phyloP scores from a whole-genome alignment of 306 rosid genomes.

The Quercus cerris region DNA sequence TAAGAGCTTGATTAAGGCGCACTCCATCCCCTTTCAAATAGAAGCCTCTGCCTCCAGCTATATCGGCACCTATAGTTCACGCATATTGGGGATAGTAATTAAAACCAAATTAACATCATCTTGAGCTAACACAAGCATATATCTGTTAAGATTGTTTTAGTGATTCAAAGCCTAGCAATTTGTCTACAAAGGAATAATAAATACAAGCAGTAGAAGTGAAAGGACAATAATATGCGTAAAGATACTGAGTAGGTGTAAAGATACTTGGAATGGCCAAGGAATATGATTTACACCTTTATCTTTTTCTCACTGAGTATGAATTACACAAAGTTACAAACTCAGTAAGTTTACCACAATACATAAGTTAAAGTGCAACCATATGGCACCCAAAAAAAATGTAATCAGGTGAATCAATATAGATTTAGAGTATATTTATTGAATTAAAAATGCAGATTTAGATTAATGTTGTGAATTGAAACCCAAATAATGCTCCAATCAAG shows the following conservation, averaged over 20 bases:
- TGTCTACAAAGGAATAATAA: background rate
- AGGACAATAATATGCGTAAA: background rate
- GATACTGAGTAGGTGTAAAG: background rate
- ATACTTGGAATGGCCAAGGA: background rate
- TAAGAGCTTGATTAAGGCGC: constrained; percentile 90
- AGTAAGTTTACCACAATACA: background rate
- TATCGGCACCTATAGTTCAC: constrained; percentile 62
- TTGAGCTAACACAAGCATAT: background rate
- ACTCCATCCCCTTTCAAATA: constrained; percentile 93
- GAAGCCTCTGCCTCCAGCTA: constrained; percentile 97
- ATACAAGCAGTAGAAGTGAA: background rate
- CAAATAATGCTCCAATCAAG: background rate
- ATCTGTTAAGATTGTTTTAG: background rate
- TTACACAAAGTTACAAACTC: background rate
- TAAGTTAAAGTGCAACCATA: background rate
- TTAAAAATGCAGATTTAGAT: background rate
- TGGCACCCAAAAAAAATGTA: no score
- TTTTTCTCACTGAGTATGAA: background rate
- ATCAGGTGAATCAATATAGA: background rate
- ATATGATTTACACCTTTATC: background rate
- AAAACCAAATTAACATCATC: constrained; percentile 5
- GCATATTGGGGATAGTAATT: constrained; percentile 3
- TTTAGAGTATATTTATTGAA: background rate
- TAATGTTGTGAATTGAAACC: no score
- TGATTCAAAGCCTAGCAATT: background rate